Base-by-base conservation (phyloP, 2,329 filamentous ascomycete genomes). In the Hypoxylon sp. region DNA sequence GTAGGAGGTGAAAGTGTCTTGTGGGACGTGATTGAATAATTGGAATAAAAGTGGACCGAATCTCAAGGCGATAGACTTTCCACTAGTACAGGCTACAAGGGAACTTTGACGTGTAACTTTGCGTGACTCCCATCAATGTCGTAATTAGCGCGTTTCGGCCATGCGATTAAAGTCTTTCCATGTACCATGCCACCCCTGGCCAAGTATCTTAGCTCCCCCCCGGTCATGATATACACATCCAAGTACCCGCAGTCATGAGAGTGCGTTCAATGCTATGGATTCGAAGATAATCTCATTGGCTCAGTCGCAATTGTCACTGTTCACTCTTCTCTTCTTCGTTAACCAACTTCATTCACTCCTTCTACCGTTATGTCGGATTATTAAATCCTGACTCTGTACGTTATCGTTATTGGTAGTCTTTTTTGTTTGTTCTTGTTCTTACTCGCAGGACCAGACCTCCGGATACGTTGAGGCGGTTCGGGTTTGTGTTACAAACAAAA, bases 321-420 rank as follows among this genome's bases (percentile, higher is more conserved):
- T 53, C 53, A 21, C 46, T 52, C 25, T 51, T 30, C 46, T 34
- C 23, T 37, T 19, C 45, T 32, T 47, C 43, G 11, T 21, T 34
- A 55, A 59, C 63, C 56, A 67, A 69, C 67, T 67, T 61, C 32
- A 30, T 61, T 39, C 67, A 53, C 52, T 69, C 67, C 67, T 69
- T 66, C 51, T 63, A 21, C 29, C 19, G 50, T n/a, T 29, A 56
- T 50, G 55, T 67, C 56, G 64, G 60, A 52, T 67, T 52, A 23
- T 21, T 50, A 58, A 41, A 61, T 67, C 63, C 54, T 51, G 30
- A 63, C 48, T 48, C 39, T 39, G n/a, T n/a, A n/a, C n/a, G n/a
- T 51, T 48, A 57, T 47, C 34, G 23, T 39, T 11, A 14, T 30
- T 43, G 61, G 47, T 50, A 48, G 19, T 47, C 29, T 29, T 54